These are phyloP conservation scores for Gentiana macrophylla DNA, from an alignment of 257 asterid species.

Conservation along the genomic window DNA sequence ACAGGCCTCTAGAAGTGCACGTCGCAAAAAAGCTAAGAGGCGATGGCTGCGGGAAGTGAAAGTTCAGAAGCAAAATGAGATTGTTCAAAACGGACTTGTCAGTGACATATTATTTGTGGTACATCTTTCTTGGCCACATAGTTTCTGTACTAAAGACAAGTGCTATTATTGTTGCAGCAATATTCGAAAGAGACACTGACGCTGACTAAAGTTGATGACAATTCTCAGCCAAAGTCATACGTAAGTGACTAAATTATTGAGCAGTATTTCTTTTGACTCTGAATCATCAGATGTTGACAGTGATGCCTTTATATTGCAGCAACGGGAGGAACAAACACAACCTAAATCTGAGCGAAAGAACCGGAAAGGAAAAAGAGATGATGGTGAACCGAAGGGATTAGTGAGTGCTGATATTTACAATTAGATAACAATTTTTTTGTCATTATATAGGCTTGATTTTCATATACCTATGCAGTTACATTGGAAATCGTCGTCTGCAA, in stretches of 20 bases:
- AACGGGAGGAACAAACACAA: slow-evolving; percentile 47
- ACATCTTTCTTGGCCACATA: too few relatives aligned
- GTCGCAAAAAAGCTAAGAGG: slow-evolving; percentile 55
- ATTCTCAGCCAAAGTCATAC: too few relatives aligned
- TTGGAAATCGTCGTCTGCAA: slow-evolving; percentile 47
- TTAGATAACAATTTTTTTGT: slow-evolving; percentile 1
- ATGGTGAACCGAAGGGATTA: slow-evolving; percentile 58
- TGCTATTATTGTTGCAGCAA: too few relatives aligned
- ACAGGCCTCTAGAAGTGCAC: slow-evolving; percentile 73
- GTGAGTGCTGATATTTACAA: slow-evolving; percentile 23
- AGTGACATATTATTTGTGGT: slow-evolving; percentile 9
- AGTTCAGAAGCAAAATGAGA: slow-evolving; percentile 46
- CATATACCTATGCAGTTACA: slow-evolving; percentile 44
- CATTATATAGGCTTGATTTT: slow-evolving; percentile 10
- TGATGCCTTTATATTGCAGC: slow-evolving; percentile 30
- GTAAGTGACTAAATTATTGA: neutral
- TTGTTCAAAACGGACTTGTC: slow-evolving; percentile 59
- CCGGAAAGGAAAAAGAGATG: slow-evolving; percentile 20
- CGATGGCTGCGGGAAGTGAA: slow-evolving; percentile 72
- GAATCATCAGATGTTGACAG: neutral
- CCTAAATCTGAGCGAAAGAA: slow-evolving; percentile 35
- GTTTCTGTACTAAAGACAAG: too few relatives aligned
- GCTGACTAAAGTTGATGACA: too few relatives aligned
- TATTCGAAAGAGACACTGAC: too few relatives aligned
- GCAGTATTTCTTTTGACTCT: neutral